Conservation (phyloP, 768 basidiomycete genomes). For the Dacryopinax primogenitus region DNA sequence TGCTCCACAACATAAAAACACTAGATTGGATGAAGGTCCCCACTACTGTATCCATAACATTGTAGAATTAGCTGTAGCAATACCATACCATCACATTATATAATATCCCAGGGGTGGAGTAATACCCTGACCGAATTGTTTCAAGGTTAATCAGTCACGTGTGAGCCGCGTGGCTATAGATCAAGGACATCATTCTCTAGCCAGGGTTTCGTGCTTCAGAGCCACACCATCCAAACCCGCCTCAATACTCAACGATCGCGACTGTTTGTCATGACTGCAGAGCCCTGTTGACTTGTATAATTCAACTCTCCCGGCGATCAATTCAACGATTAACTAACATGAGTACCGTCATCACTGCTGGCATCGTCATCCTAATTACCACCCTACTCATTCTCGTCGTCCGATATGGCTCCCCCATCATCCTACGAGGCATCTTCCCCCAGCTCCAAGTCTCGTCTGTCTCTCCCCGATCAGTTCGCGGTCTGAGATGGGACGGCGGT, state of each 20-base stretch:
- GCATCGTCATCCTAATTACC: conserved; percentile 5
- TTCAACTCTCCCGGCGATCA: not conserved
- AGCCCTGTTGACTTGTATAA: not conserved
- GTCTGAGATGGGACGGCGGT: conserved; percentile 52
- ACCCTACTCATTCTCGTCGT: conserved; percentile 38
- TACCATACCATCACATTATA: not conserved
- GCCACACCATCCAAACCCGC: not conserved
- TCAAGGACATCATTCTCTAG: not conserved
- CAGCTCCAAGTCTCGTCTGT: conserved; percentile 57
- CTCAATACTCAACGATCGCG: not conserved
- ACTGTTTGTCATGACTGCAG: not conserved
- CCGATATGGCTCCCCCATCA: conserved; percentile 52
- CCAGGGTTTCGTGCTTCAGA: not conserved
- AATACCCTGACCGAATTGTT: not conserved
- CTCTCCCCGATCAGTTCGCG: conserved; percentile 64
- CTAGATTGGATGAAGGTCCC: not conserved
- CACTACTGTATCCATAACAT: not conserved
- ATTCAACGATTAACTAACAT: not conserved
- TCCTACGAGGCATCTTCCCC: conserved; percentile 44
- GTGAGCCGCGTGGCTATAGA: not conserved
- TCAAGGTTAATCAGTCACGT: not conserved
- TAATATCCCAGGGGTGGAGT: not conserved
- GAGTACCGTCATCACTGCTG: not conserved
- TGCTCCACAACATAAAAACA: not conserved
- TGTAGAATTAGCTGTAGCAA: not conserved